A percentile compares a stretch with the other conserved stretches of the same genome.
Evolutionary conservation across 1,284 basidiomycete species (phyloP).

Genomic region (Rhodotorula sp.): DNA sequence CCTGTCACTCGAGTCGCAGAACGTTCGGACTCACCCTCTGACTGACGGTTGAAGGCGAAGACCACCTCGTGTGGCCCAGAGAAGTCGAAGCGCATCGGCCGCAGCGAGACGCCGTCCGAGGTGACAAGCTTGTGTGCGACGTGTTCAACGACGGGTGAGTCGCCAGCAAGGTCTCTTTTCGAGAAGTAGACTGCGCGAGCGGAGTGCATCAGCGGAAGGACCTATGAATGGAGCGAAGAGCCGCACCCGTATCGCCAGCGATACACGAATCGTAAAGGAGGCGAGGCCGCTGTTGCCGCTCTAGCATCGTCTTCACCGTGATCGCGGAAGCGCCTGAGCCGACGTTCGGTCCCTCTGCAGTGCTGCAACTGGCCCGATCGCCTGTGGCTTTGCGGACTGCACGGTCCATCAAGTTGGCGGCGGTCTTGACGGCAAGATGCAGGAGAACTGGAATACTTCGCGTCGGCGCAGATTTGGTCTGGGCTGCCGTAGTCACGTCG

Average conservation of each 20-base stretch:
- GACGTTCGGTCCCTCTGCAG: too few relatives aligned
- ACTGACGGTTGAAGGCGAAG: neutral
- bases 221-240: too few relatives aligned
- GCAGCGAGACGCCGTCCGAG: neutral
- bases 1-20: too few relatives aligned
- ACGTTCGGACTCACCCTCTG: neutral
- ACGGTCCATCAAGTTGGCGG: neutral
- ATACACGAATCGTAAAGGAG: too few relatives aligned
- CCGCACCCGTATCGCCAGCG: too few relatives aligned
- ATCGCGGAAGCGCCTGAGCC: neutral
- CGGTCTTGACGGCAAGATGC: constrained; percentile 4
- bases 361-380: too few relatives aligned
- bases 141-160: neutral
- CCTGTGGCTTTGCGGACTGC: neutral
- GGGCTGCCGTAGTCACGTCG: neutral
- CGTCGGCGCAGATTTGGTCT: neutral
- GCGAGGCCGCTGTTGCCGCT: too few relatives aligned
- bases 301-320: too few relatives aligned
- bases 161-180: too few relatives aligned
- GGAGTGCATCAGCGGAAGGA: neutral
- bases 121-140: neutral
- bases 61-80: neutral
- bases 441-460: constrained; percentile 10
- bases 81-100: neutral
- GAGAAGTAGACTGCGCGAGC: neutral